Conservation (phyloP, 805 yeast species). For the Zygotorulaspora chibaensis region DNA sequence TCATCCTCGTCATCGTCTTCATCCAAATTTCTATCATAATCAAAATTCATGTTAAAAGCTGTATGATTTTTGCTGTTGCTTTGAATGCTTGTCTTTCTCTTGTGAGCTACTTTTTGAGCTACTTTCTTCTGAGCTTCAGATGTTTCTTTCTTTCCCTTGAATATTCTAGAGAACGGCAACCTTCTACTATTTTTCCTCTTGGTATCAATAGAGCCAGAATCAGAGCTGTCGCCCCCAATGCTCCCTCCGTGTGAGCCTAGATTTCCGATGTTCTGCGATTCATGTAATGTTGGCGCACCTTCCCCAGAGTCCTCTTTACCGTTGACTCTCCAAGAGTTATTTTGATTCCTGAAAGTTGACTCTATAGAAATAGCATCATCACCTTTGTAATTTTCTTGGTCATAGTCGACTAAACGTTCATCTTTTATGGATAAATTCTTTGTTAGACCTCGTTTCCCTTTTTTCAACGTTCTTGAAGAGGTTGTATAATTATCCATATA, state of each 20-base stretch:
- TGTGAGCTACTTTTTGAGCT: background rate
- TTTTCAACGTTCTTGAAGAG: conserved; percentile 2
- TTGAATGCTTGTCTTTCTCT: conserved; percentile 3
- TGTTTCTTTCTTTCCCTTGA: conserved; percentile 20
- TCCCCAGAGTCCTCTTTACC: background rate
- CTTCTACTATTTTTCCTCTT: conserved; percentile 15
- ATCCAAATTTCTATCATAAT: conserved; percentile 30
- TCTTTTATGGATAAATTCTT: conserved; percentile 1
- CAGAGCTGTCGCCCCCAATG: conserved; percentile 4
- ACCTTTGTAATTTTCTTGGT: conserved; percentile 3
- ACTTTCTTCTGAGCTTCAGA: conserved; percentile 6
- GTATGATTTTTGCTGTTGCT: conserved; percentile 10
- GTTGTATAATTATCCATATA: conserved; percentile 19
- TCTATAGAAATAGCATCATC: background rate
- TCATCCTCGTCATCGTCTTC: conserved; percentile 35
- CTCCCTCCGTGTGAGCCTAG: background rate
- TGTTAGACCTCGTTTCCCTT: conserved; percentile 1
- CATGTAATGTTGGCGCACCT: background rate
- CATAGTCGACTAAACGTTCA: background rate
- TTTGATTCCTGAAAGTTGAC: background rate
- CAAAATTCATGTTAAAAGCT: conserved; percentile 28
- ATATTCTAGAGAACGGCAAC: conserved; percentile 26
- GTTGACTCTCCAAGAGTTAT: background rate
- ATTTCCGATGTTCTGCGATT: background rate
- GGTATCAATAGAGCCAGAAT: conserved; percentile 14